Percentiles rank a stretch among this genome's conserved stretches.
These are phyloP conservation scores for Herpetomonas samuelpessoai DNA, from an alignment of 208 protist species.

Conservation along the genomic window DNA sequence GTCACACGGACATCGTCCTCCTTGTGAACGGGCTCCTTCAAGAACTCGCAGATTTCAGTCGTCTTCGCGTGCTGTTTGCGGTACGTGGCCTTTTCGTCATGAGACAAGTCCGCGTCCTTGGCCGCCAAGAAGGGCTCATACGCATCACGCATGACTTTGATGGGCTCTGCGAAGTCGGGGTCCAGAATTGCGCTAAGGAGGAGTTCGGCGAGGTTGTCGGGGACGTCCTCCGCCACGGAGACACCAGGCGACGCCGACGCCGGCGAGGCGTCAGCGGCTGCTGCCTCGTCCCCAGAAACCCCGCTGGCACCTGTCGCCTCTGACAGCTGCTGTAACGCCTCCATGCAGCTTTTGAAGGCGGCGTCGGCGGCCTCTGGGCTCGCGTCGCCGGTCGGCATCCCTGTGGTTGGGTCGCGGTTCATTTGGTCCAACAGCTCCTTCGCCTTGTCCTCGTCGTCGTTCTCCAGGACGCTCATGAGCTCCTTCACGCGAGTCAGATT, in stretches of 20 bases:
- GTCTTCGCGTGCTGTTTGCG: conserved; percentile 42
- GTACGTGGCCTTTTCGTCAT: conserved; percentile 52
- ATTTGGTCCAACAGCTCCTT: conserved; percentile 34
- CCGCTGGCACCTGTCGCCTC: conserved; percentile 3
- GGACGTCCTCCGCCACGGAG: neutral
- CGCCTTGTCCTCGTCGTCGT: conserved; percentile 36
- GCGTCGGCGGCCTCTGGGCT: conserved; percentile 28
- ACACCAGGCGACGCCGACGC: neutral
- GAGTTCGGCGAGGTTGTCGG: conserved; percentile 34
- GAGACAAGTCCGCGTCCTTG: conserved; percentile 23
- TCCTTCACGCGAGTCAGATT: conserved; percentile 43
- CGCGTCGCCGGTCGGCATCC: conserved; percentile 7
- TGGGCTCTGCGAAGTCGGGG: conserved; percentile 53
- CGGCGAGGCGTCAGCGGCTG: conserved; percentile 7
- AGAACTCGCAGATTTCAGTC: conserved; percentile 55
- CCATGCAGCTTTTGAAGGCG: conserved; percentile 29
- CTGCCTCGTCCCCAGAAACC: conserved; percentile 1
- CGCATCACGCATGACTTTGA: conserved; percentile 60
- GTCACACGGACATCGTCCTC: conserved; percentile 45
- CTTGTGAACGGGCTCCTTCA: conserved; percentile 35
- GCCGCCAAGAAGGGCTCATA: conserved; percentile 54
- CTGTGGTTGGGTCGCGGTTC: conserved; percentile 21
- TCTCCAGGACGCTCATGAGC: conserved; percentile 51
- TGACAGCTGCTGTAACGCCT: conserved; percentile 29
- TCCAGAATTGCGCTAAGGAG: conserved; percentile 47